These are phyloP conservation scores for Jackrogersella multiformis DNA, from an alignment of 495 filamentous ascomycete genomes.

Conservation along the genomic window DNA sequence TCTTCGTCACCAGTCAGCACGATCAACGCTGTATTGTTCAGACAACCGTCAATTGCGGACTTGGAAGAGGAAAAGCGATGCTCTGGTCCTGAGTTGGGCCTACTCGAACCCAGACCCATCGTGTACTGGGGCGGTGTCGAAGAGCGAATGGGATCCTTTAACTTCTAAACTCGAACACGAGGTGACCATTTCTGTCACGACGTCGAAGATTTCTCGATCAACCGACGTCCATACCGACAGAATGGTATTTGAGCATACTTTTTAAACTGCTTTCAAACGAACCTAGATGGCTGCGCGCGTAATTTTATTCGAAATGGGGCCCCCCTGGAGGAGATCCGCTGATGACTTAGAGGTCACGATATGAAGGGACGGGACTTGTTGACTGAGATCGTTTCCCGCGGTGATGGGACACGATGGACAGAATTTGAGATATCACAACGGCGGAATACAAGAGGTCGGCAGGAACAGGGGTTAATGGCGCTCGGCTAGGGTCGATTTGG, in stretches of 20 bases:
- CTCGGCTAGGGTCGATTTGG: conserved; percentile 14
- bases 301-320: conserved; percentile 24
- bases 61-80: conserved; percentile 58
- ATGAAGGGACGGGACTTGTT: conserved; percentile 41
- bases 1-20: conserved; percentile 54
- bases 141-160: conserved; percentile 58
- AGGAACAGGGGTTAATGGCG: conserved; percentile 29
- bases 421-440: conserved; percentile 25
- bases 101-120: conserved; percentile 64
- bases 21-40: conserved; percentile 63
- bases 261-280: neutral
- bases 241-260: neutral
- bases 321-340: conserved; percentile 40
- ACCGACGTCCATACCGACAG: neutral
- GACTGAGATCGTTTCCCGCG: conserved; percentile 36
- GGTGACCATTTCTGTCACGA: neutral
- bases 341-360: conserved; percentile 25
- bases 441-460: conserved; percentile 14
- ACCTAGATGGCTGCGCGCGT: conserved; percentile 28
- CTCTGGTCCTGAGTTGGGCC: conserved; percentile 55
- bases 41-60: conserved; percentile 56
- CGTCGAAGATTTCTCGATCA: neutral
- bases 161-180: conserved; percentile 17
- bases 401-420: conserved; percentile 30
- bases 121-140: conserved; percentile 64